These are phyloP conservation scores for Penicillium malachiteum DNA, from an alignment of 495 filamentous ascomycete genomes.

Conservation along the genomic window DNA sequence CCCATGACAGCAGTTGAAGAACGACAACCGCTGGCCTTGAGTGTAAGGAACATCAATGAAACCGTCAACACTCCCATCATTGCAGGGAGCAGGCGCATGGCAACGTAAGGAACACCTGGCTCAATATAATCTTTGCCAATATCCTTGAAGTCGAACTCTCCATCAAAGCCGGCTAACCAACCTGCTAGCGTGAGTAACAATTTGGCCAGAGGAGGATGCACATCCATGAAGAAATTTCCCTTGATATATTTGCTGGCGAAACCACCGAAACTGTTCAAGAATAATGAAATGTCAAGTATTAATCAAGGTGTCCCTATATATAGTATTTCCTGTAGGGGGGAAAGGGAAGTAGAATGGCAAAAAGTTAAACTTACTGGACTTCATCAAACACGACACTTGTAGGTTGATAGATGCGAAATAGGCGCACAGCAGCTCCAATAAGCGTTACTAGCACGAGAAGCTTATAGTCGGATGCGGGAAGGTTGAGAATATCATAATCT, in stretches of 20 bases:
- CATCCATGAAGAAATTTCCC: conserved; percentile 98
- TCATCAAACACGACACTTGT: conserved; percentile 98
- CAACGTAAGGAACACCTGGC: conserved; percentile 92
- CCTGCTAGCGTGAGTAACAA: conserved; percentile 92
- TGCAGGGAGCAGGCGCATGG: conserved; percentile 93
- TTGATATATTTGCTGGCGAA: conserved; percentile 99
- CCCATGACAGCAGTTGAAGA: conserved; percentile 80
- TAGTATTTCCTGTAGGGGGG: neutral
- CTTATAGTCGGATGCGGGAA: conserved; percentile 80
- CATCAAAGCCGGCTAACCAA: conserved; percentile 92
- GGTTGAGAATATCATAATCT: conserved; percentile 52
- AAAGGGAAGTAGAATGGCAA: neutral
- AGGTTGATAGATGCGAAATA: conserved; percentile 96
- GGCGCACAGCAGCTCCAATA: conserved; percentile 72
- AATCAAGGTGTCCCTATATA: too few relatives aligned
- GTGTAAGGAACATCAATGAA: conserved; percentile 88
- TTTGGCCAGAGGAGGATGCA: conserved; percentile 96
- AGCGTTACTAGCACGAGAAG: conserved; percentile 69
- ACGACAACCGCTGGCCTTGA: conserved; percentile 87
- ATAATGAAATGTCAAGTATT: too few relatives aligned
- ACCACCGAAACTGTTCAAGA: conserved; percentile 74
- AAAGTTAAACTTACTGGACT: conserved; percentile 74
- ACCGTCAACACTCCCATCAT: conserved; percentile 82
- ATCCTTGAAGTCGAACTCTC: conserved; percentile 97
- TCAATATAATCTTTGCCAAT: conserved; percentile 98